Evolutionary conservation across 345 rosid species (phyloP).

Genomic region (Acer campestre): DNA sequence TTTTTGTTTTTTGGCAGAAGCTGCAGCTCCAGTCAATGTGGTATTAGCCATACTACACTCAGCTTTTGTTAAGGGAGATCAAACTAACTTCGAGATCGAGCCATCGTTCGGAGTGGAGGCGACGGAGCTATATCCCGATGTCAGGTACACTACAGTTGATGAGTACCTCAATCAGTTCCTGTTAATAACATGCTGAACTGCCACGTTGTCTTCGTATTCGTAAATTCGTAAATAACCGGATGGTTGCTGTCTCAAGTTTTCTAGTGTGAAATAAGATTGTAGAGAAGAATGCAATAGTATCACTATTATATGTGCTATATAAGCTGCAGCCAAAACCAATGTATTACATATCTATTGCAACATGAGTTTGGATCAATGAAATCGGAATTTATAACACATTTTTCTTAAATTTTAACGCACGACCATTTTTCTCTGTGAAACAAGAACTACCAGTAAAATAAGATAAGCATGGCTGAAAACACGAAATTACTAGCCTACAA

Average conservation of each 20-base stretch:
- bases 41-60: slow-evolving; percentile 1
- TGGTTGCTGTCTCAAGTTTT: background rate
- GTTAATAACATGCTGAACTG: slow-evolving; percentile 3
- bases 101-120: slow-evolving; percentile 56
- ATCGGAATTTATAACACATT: background rate
- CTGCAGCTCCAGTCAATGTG: background rate
- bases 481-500: background rate
- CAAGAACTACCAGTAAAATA: background rate
- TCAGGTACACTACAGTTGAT: slow-evolving; percentile 49
- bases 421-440: background rate
- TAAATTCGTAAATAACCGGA: background rate
- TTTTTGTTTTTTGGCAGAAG: background rate
- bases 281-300: too few species aligned
- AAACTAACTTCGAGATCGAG: slow-evolving; percentile 49
- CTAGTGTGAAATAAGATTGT: background rate
- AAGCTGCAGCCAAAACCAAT: too few species aligned
- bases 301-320: background rate
- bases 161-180: slow-evolving; percentile 44
- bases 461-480: too few species aligned
- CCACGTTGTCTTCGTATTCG: background rate
- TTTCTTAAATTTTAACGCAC: background rate
- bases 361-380: background rate
- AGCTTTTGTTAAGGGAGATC: slow-evolving; percentile 2
- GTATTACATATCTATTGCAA: background rate
- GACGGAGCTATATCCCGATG: slow-evolving; percentile 47